Evolutionary conservation across 345 rosid species (phyloP), one percentile per base, ranked within the genome.

Genomic region (Balakata baccata): DNA sequence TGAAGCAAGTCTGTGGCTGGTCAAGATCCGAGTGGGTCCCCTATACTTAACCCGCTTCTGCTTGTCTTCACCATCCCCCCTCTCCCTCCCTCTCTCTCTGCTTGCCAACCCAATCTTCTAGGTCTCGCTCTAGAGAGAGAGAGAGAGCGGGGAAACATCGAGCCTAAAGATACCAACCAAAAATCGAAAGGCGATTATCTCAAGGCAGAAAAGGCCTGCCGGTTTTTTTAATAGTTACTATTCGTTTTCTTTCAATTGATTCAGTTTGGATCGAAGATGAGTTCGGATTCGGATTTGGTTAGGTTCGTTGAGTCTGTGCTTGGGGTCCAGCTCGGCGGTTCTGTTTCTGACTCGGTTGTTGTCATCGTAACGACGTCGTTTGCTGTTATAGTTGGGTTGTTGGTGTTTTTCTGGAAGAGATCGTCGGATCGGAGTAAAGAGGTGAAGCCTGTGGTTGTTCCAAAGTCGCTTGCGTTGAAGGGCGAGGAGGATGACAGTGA

Each of bases 341-440:
- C 86, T 14, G 68, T 85, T 7, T 74, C 92, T 6, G 91, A 90
- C 79, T 81, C 89, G 47, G 65, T 80, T 66, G 60, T 88, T 3
- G 70, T 84, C 84, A 77, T 84, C 20, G 82, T 77, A 3, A 84
- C 90, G 45, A 93, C 98, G 59, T 87, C 90, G 47, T 46, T 88
- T 64, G 94, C 93, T 0, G 67, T 87, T 11, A 52, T 75, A 0
- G 75, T 86, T 43, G 98, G 93, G 0, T 70, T 89, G 53, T 57
- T 84, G 77, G 72, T 91, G 7, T 41, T 91, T 49, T 2, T 89
- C 22, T 88, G 89, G 92, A 83, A 75, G 84, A 89, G 83, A 78
- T 81, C 90, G 23, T 66, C 75, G 64, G 88, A 82, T 82, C 90
- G 90, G 78, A 75, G 78, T 58, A 71, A 52, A 56, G 89, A 84